A percentile compares a stretch with the other conserved stretches of the same genome.
phyloP scores from a whole-genome alignment of 2,329 filamentous ascomycete genomes.

The Rhinocladiella mackenziei region DNA sequence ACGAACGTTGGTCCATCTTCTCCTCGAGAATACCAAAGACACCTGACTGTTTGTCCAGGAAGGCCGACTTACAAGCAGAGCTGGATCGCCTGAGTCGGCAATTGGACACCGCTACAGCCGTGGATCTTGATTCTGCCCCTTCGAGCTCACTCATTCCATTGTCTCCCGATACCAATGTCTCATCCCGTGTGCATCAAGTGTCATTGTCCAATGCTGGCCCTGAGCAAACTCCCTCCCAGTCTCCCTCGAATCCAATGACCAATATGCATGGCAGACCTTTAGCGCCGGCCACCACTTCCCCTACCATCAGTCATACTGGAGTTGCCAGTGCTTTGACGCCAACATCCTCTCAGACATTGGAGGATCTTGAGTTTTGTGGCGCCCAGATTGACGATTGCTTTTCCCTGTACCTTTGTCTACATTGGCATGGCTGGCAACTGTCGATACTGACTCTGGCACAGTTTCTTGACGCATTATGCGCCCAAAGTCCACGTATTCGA shows the following conservation, averaged over 20 bases:
- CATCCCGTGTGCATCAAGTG: neutral
- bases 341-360: neutral
- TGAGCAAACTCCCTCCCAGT: neutral
- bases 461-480: conserved; percentile 61
- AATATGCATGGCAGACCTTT: too few relatives aligned
- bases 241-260: neutral
- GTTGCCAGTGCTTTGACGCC: neutral
- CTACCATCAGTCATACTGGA: neutral
- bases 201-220: neutral
- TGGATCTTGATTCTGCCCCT: neutral
- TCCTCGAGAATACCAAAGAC: conserved; percentile 1
- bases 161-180: neutral
- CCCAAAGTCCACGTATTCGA: conserved; percentile 60
- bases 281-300: neutral
- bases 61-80: conserved; percentile 22
- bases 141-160: neutral
- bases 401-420: conserved; percentile 7
- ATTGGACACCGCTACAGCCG: neutral
- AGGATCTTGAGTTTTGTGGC: neutral
- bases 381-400: conserved; percentile 9
- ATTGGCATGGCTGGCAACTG: neutral
- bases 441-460: conserved; percentile 29
- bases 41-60: conserved; percentile 2
- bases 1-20: conserved; percentile 5
- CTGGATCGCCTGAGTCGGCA: conserved; percentile 6